A percentile compares a stretch with the other conserved stretches of the same genome.
These are phyloP conservation scores for Diospyros kaki DNA, from an alignment of 148 eudicot species.

Conservation along the genomic window DNA sequence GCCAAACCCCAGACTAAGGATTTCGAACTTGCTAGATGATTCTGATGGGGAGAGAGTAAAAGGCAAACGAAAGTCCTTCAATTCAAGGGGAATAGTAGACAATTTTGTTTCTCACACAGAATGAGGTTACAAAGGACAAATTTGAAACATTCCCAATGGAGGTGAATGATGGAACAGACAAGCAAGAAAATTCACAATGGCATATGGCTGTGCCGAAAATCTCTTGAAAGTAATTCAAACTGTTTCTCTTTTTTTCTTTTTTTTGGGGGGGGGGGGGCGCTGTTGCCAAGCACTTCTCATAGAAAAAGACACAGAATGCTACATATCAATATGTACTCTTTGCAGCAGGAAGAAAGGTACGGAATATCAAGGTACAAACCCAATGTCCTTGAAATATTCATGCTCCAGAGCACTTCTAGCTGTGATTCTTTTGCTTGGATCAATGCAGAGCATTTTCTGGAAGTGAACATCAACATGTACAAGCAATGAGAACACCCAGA, in stretches of 20 bases:
- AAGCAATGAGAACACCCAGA: neutral
- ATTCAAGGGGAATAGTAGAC: constrained; percentile 9
- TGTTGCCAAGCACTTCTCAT: constrained; percentile 14
- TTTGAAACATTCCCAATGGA: neutral
- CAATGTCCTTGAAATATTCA: constrained; percentile 86
- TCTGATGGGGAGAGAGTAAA: neutral
- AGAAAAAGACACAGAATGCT: constrained; percentile 10
- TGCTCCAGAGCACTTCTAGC: constrained; percentile 91
- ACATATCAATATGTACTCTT: constrained; percentile 25
- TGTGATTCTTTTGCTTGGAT: constrained; percentile 87
- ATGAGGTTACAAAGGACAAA: neutral
- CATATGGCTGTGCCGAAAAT: constrained; percentile 6
- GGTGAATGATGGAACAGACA: neutral
- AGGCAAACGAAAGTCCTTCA: constrained; percentile 1
- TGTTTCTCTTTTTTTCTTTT: too few relatives aligned
- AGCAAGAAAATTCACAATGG: neutral
- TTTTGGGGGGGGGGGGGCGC: neutral
- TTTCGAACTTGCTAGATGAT: too few relatives aligned
- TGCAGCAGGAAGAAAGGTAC: constrained; percentile 7
- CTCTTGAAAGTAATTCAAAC: constrained; percentile 11
- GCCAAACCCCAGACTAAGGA: too few relatives aligned
- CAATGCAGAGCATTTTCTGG: constrained; percentile 93
- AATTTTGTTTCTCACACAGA: constrained; percentile 1
- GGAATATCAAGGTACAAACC: constrained; percentile 48
- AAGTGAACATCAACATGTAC: constrained; percentile 9